Percentiles rank a stretch among this genome's conserved stretches.
Evolutionary conservation across 495 filamentous ascomycete genomes (phyloP).

Genomic region (Neurospora sp.): DNA sequence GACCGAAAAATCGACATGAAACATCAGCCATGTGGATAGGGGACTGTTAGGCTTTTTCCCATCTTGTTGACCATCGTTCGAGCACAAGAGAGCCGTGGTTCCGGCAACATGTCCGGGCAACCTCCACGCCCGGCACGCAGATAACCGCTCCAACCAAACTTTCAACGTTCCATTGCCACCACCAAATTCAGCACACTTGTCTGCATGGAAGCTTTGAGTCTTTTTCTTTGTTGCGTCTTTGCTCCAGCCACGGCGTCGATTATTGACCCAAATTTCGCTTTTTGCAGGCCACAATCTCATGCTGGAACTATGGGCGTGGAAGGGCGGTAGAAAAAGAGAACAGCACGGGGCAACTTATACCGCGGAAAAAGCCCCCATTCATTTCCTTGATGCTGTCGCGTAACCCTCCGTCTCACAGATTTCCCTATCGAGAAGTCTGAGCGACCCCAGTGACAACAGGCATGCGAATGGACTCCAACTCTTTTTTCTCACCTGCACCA

Average conservation of each 20-base stretch:
- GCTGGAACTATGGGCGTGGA: slow-evolving; percentile 1
- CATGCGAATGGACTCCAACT: background rate
- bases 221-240: background rate
- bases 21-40: background rate
- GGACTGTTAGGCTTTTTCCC: background rate
- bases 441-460: background rate
- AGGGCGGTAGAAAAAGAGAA: background rate
- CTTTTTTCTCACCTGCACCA: background rate
- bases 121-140: background rate
- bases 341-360: background rate
- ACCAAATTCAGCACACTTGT: background rate
- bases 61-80: background rate
- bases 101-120: background rate
- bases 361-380: background rate
- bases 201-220: background rate
- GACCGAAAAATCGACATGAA: background rate
- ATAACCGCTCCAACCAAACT: background rate
- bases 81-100: background rate
- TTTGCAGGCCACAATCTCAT: background rate
- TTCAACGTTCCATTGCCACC: background rate
- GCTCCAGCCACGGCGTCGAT: background rate
- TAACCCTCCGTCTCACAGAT: background rate
- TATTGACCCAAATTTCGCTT: background rate
- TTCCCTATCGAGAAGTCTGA: background rate
- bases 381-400: background rate